Evolutionary conservation across 768 basidiomycete species (phyloP), one percentile per base, ranked within the genome.

Genomic region (Termitomyces sp.): DNA sequence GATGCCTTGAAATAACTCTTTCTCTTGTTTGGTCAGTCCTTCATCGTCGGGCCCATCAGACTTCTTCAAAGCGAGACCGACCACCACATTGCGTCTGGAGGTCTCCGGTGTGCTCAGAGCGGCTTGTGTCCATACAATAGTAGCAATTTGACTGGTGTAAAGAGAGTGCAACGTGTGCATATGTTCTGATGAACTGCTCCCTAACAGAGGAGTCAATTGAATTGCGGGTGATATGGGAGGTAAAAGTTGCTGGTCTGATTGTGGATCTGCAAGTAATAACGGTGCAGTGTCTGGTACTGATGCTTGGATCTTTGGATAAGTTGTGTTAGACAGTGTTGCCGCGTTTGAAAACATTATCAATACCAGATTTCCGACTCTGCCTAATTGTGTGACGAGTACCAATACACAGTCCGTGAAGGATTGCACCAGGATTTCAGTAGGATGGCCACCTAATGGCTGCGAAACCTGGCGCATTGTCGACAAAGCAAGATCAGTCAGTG

Each of bases 361-460:
- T 67, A 96, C 94, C 74, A 98, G 68, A 67, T 80, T 85, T 56
- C 95, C 95, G 13, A 96, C 87, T 81, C 94, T 95, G 39, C 91
- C 90, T 59, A 92, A 69, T 70, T 98, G 95, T 1, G 93, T 94
- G 53, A 98, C 79, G 24, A 97, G 76, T n/a, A 97, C 86, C 20
- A 98, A 76, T 13, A 84, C 75, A 26, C 92, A 81, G 72, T 98
- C 95, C 53, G 82, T 80, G 68, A 84, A 98, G 0, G 76, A 74
- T 65, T 97, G 93, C 7, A 95, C 68, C 46, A 94, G 62, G 16
- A 97, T 72, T 55, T 95, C 86, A 2, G 92, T 97, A 18, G 68
- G 71, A 13, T 77, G 71, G 13, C 83, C 88, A 44, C 81, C 68
- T 12, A 94, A 64, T 5, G 76, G 67, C 39, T 79, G 74, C 9